Evolutionary conservation across 2,329 filamentous ascomycete genomes (phyloP).

Genomic region (Acephala macrosclerotiorum): DNA sequence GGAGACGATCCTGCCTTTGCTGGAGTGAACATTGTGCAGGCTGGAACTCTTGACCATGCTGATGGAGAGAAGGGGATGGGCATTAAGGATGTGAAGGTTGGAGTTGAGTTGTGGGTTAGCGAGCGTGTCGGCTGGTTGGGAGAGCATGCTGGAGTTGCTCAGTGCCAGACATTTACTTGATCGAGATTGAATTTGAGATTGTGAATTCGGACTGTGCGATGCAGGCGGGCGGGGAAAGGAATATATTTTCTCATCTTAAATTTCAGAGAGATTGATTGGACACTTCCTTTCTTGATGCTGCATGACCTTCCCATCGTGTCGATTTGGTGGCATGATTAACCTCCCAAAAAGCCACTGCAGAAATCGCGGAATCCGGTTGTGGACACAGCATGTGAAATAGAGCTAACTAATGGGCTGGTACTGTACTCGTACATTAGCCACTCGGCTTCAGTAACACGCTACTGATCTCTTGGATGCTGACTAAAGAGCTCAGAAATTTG

Average conservation of each 20-base stretch:
- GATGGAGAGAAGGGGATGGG: slow-evolving; percentile 7
- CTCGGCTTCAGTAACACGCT: too few relatives aligned
- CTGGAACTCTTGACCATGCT: slow-evolving; percentile 22
- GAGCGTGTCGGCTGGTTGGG: slow-evolving; percentile 22
- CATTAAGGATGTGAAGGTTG: slow-evolving; percentile 18
- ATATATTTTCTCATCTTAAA: neutral
- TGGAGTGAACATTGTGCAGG: slow-evolving; percentile 23
- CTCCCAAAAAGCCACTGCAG: too few relatives aligned
- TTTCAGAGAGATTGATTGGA: neutral
- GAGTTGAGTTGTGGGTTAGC: slow-evolving; percentile 26
- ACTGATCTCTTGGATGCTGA: too few relatives aligned
- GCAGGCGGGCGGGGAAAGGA: neutral
- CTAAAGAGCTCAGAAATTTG: too few relatives aligned
- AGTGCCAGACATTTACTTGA: slow-evolving; percentile 26
- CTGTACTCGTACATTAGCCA: too few relatives aligned
- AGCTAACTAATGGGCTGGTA: too few relatives aligned
- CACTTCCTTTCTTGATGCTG: too few relatives aligned
- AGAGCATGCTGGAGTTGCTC: slow-evolving; percentile 7
- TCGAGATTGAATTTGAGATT: too few relatives aligned
- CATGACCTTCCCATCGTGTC: neutral
- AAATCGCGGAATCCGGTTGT: too few relatives aligned
- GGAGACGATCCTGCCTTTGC: slow-evolving; percentile 15
- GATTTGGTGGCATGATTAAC: too few relatives aligned
- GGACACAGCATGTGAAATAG: too few relatives aligned
- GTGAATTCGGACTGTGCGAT: too few relatives aligned